Evolutionary conservation across 2,329 filamentous ascomycete genomes (phyloP).

Genomic region (Penicillium sp.): DNA sequence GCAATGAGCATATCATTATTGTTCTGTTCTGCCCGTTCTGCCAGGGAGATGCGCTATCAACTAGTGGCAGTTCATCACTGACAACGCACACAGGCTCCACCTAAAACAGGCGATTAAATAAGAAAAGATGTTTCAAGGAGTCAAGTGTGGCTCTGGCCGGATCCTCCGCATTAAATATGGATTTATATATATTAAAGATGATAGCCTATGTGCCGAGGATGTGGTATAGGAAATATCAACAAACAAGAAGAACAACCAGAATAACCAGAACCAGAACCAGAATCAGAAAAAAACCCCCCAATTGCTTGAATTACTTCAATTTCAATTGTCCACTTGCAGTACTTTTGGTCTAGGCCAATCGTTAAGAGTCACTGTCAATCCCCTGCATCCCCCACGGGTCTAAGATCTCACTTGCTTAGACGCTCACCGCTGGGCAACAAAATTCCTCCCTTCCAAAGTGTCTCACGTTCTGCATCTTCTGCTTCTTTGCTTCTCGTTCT

Average conservation of each 20-base stretch:
- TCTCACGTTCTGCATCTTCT: conserved; percentile 14
- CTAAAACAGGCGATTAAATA: neutral
- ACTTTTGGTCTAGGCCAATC: conserved; percentile 9
- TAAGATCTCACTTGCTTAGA: conserved; percentile 18
- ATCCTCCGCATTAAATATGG: neutral
- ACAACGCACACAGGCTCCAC: conserved; percentile 12
- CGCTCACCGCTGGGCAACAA: conserved; percentile 34
- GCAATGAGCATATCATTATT: conserved; percentile 4
- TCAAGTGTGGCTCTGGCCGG: neutral
- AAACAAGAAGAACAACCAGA: neutral
- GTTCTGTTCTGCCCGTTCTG: neutral
- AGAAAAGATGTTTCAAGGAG: neutral
- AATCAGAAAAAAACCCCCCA: too few species aligned
- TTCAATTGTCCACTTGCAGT: neutral
- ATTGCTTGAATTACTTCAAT: neutral
- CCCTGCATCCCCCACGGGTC: conserved; percentile 20
- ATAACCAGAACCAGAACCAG: too few species aligned
- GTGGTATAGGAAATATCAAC: neutral
- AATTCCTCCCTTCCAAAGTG: conserved; percentile 25
- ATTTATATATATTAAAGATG: neutral
- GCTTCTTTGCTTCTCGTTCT: conserved; percentile 10
- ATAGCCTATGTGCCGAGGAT: neutral
- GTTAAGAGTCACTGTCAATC: neutral
- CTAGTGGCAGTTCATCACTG: conserved; percentile 2
- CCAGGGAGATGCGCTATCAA: neutral